Conservation (phyloP, 768 basidiomycete species). For the Mrakia gelida region DNA sequence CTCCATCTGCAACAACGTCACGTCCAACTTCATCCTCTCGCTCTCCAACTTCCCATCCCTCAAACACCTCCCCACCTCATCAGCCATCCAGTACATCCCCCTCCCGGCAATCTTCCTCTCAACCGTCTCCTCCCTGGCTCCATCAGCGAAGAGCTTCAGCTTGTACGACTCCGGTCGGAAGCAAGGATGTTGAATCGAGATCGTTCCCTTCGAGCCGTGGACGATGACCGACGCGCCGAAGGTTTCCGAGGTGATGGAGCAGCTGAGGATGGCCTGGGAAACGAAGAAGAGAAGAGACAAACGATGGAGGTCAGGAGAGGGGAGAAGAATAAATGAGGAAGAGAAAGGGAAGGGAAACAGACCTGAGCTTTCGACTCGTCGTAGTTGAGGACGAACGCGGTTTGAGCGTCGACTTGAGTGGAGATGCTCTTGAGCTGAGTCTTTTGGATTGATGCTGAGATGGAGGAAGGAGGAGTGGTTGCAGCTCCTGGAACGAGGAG, state of each 20-base stretch:
- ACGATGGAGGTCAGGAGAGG: not conserved
- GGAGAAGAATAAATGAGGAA: not conserved
- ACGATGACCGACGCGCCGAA: not conserved
- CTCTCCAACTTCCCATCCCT: constrained; percentile 34
- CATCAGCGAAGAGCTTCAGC: not conserved
- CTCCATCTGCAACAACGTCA: constrained; percentile 30
- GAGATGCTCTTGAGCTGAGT: constrained; percentile 23
- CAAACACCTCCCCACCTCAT: constrained; percentile 35
- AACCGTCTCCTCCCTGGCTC: not conserved
- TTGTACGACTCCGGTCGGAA: constrained; percentile 32
- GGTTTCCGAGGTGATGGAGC: constrained; percentile 13
- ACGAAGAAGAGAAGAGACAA: not conserved
- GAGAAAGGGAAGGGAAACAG: not conserved
- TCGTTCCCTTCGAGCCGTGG: constrained; percentile 3
- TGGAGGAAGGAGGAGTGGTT: not conserved
- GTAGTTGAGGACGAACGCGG: constrained; percentile 30
- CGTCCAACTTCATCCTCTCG: constrained; percentile 30
- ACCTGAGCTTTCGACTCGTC: constrained; percentile 9
- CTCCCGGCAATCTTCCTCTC: constrained; percentile 27
- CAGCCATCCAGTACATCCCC: constrained; percentile 36
- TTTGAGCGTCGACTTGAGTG: constrained; percentile 34
- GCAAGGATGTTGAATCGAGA: not conserved
- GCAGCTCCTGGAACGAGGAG: constrained; percentile 6
- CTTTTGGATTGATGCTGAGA: constrained; percentile 26
- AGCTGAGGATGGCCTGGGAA: not conserved